These are phyloP conservation scores for Stenogyne calaminthoides DNA, from an alignment of 305 asterid genomes.

Conservation along the genomic window DNA sequence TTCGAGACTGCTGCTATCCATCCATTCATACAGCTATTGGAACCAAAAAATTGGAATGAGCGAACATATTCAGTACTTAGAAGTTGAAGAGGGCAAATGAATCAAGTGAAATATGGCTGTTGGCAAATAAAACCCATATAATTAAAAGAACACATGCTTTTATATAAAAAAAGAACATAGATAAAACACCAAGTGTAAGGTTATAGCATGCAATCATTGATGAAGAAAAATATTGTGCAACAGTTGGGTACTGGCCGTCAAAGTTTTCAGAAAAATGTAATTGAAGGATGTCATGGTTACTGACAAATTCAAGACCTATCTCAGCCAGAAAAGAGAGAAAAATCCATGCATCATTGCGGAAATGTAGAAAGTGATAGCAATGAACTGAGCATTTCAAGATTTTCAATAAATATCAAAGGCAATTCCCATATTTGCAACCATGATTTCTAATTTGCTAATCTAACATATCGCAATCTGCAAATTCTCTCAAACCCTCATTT, in stretches of 20 bases:
- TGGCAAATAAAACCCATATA: neutral
- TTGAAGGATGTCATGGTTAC: neutral
- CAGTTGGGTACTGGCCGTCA: neutral
- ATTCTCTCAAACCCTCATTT: neutral
- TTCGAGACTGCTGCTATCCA: constrained; percentile 45
- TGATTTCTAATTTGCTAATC: neutral
- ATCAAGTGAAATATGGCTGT: neutral
- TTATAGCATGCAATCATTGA: neutral
- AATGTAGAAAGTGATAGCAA: neutral
- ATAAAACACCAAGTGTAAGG: neutral
- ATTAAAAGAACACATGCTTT: neutral
- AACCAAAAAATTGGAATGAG: neutral
- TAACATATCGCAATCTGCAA: neutral
- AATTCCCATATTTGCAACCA: neutral
- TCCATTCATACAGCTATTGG: constrained; percentile 63
- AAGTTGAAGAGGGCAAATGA: constrained; percentile 1
- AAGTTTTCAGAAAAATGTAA: neutral
- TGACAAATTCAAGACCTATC: neutral
- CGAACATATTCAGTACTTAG: neutral
- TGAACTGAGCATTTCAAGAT: neutral
- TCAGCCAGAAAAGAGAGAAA: neutral
- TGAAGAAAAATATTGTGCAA: too few species aligned
- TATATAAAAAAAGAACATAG: neutral
- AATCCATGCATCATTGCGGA: neutral
- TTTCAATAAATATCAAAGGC: neutral